Evolutionary conservation across 106 monocot genomes (phyloP), one percentile per base, ranked within the genome.

Genomic region (Acorus gramineus): DNA sequence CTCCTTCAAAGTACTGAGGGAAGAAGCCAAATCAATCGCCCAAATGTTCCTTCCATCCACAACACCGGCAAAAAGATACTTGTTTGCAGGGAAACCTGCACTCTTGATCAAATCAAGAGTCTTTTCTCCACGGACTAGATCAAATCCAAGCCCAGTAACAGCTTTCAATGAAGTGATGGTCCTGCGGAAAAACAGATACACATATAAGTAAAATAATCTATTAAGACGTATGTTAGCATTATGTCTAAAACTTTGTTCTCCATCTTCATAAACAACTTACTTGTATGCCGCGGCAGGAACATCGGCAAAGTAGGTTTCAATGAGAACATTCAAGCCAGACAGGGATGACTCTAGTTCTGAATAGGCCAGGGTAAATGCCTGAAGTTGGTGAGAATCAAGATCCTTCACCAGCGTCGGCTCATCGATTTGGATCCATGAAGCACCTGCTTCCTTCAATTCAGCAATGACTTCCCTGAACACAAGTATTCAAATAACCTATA

Each of bases 301-400:
- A 81, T 92, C 92, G 61, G 92, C 92, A 49, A 92, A 92, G 84
- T 92, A 92, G 42, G 86, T 92, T 67, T 87, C 92, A 65, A 92
- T 57, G 63, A 92, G 76, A 11, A 82, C 86, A 68, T 92, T 76
- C 72, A 87, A 50, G 57, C 86, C 86, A 81, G 84, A 76, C 9
- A 87, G 63, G 42, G 92, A 69, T 56, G 81, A 79, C 66, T 92
- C 84, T 7, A 92, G 63, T 49, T 84, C 81, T 59, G 86, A 51
- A 53, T 92, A 92, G 9, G 92, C 92, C 52, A 77, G 67, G n/a
- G 81, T 82, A 57, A 92, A 92, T 13, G 86, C 92, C 49, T 79
- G 68, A 71, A 92, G 59, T 50, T 92, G 64, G 53, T 79, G 66
- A 67, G 81, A 53, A 3, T 86, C 86, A 66, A 92, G 87, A 71